phyloP scores from a whole-genome alignment of 2,329 filamentous ascomycete species.

The Pestalotiopsis sp. region DNA sequence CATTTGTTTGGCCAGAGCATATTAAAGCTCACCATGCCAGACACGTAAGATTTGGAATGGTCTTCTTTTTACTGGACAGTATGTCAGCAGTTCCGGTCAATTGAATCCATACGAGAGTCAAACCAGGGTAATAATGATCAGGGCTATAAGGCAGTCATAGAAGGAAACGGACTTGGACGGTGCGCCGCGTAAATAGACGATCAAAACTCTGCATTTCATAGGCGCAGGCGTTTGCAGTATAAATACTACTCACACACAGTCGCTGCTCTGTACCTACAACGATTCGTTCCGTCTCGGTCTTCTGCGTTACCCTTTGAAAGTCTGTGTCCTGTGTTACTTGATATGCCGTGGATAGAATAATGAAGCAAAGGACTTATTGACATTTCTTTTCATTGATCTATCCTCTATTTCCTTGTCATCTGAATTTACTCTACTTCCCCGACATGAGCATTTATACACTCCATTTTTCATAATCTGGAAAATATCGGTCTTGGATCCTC shows the following conservation, averaged over 20 bases:
- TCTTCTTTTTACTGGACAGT: background rate
- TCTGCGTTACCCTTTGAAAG: too few species aligned
- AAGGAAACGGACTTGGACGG: background rate
- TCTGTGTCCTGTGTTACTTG: too few species aligned
- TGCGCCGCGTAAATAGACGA: background rate
- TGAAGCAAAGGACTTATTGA: too few species aligned
- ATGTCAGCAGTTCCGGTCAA: background rate
- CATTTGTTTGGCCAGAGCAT: background rate
- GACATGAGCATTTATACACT: background rate
- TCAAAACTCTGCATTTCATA: background rate
- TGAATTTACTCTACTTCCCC: too few species aligned
- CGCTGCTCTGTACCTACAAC: background rate
- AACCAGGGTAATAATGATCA: background rate
- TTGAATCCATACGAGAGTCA: background rate
- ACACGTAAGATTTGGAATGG: background rate
- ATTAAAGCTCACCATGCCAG: background rate
- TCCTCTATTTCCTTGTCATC: too few species aligned
- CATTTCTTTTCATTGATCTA: too few species aligned
- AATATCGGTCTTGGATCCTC: constrained; percentile 58
- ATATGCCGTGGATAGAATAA: too few species aligned
- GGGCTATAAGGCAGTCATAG: background rate
- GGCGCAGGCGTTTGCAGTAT: background rate
- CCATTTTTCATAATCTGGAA: constrained; percentile 57
- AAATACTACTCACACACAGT: background rate
- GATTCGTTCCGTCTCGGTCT: too few species aligned